A percentile compares a stretch with the other conserved stretches of the same genome.
Conservation (phyloP, 805 yeast genomes). For the Wickerhamiella azyma region DNA sequence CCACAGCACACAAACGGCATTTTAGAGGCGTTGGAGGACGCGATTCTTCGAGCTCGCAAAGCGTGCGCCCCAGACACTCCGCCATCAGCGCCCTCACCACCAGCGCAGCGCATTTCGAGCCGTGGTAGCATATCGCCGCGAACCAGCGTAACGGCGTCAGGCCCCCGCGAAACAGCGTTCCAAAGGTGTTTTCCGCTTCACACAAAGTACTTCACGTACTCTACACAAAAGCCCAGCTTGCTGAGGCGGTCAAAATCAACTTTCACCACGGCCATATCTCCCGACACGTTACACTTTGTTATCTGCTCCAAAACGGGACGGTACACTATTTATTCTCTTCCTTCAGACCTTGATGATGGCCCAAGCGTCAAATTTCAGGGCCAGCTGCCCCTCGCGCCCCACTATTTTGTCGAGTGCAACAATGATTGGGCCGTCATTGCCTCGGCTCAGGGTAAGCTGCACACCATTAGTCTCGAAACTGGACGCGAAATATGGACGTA, state of each 20-base stretch:
- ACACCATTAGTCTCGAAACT: slow-evolving; percentile 44
- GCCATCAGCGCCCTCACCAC: not conserved
- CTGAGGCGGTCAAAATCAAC: not conserved
- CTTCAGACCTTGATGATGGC: slow-evolving; percentile 28
- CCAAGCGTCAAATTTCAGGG: slow-evolving; percentile 60
- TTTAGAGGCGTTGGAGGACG: not conserved
- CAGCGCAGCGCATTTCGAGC: not conserved
- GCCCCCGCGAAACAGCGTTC: slow-evolving; percentile 1
- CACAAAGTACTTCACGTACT: slow-evolving; percentile 1
- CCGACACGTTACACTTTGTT: slow-evolving; percentile 50
- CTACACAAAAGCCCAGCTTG: not conserved
- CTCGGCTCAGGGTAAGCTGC: slow-evolving; percentile 56
- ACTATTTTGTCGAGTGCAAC: slow-evolving; percentile 31
- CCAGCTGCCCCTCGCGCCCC: slow-evolving; percentile 28
- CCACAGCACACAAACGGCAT: not conserved
- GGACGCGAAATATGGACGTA: slow-evolving; percentile 61
- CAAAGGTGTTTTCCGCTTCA: slow-evolving; percentile 4
- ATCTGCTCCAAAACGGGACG: slow-evolving; percentile 44
- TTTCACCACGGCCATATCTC: slow-evolving; percentile 46
- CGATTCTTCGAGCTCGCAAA: not conserved
- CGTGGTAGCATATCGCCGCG: not conserved
- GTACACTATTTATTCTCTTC: slow-evolving; percentile 61
- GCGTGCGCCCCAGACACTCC: not conserved
- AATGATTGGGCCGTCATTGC: slow-evolving; percentile 49
- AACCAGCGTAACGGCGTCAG: not conserved